Evolutionary conservation across 306 rosid species (phyloP), one percentile per base, ranked within the genome.

Genomic region (Cucurbita pepo): DNA sequence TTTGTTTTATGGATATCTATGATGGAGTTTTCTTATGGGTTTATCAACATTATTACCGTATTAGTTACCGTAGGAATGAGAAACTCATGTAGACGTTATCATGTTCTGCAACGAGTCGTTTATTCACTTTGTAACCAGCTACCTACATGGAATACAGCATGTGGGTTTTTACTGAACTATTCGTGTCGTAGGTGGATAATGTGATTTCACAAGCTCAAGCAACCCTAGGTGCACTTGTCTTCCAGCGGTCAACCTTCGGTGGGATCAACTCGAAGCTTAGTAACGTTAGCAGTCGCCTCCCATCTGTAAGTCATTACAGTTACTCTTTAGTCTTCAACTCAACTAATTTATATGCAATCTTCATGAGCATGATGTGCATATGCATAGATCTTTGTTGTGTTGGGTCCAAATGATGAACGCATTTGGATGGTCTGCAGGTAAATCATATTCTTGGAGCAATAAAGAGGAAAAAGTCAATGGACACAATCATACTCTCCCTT

Each of bases 131-230:
- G 25, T 25, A 25, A 48, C 13, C 22, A 48, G 18, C 43, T 21
- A 67, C 21, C 47, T 69, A 50, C 22, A 15, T 30, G 43, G 21
- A 48, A 61, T 61, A 13, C 25, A 7, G 36, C 36, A 10, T 18
- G 52, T 37, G 64, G 52, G 13, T 19, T 12, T 45, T 66, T 13
- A 48, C 54, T 54, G 50, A 37, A 51, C 21, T 53, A 63, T 9
- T 63, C 34, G 18, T 51, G 5, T 75, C 22, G 77, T 83, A 95
- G 97, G 82, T 89, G 91, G 97, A 95, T 86, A 77, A 30, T 38
- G 97, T 91, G 65, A 89, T 95, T 75, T 91, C 99, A 52, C 99
- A 95, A 80, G 99, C 99, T 69, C 96, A 91, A 85, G 95, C 97
- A 71, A 95, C 99, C 60, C 85, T 91, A 0, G 99, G 97, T 53